Base-by-base conservation (phyloP, 2,329 filamentous ascomycete species). In the Aspergillus uvarum region DNA sequence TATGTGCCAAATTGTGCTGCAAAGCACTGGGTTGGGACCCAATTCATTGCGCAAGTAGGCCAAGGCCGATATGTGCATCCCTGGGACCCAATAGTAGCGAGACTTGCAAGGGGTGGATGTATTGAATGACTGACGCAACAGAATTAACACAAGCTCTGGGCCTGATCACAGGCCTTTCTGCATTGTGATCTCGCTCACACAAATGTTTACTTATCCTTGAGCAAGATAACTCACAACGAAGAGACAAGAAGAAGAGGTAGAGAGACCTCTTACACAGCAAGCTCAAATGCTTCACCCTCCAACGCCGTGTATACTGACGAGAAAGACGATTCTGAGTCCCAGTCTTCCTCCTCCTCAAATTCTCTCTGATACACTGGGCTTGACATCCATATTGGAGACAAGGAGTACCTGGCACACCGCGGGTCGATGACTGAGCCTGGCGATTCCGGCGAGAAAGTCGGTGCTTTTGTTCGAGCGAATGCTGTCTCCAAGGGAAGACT, bases 251-350 rank as follows among this genome's bases (percentile, higher is more conserved):
- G 14, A 6, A 42, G 38, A n/a, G 38, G 38, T 1, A 42, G 14
- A 42, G 14, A 42, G 38, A 44, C 38, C 14, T 44, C 16, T 47
- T 35, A 62, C 5, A 54, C 54, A 1, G 58, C 47, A 35, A 62
- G 51, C 38, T 60, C 60, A n/a, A 48, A 22, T 3, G 58, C 16
- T 31, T 52, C 60, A 26, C 47, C 60, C 42, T 71, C 69, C 8
- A 60, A 59, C 2, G 70, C 70, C 47, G 70, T 72, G 51, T 67
- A 71, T 21, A 70, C 64, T 22, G 68, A 70, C 44, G 62, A 63
- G 32, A 65, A 60, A 5, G 68, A 71, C 7, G 64, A 66, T 12
- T 71, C 69, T 5, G 67, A 68, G 21, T 59, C 57, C 31, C 58
- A 54, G 16, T 38, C 31, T 42, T 31, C 14, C 10, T 22, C 29